Percentiles rank a stretch among this genome's conserved stretches.
Conservation (phyloP, 768 basidiomycete genomes). For the Neoboletus subvelutipes region DNA sequence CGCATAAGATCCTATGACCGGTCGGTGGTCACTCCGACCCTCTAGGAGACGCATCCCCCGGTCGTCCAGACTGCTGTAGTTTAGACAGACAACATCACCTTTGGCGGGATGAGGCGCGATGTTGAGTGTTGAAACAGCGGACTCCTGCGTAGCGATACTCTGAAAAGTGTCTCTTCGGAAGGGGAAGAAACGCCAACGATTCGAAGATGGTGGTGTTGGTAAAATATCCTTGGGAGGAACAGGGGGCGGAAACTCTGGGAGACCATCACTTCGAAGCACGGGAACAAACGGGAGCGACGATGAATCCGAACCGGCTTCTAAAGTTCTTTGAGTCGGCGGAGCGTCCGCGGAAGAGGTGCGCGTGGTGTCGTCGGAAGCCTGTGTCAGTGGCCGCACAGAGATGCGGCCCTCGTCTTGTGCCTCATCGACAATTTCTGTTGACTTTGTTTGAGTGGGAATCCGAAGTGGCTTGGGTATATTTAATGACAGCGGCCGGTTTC, state of each 20-base stretch:
- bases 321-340: constrained; percentile 4
- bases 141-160: constrained; percentile 27
- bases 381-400: constrained; percentile 12
- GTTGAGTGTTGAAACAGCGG: constrained; percentile 18
- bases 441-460: constrained; percentile 20
- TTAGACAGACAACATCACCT: constrained; percentile 73
- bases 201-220: constrained; percentile 26
- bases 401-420: background rate
- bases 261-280: constrained; percentile 11
- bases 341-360: constrained; percentile 16
- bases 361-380: constrained; percentile 13
- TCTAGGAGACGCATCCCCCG: constrained; percentile 70
- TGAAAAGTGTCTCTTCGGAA: constrained; percentile 42
- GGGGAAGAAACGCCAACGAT: constrained; percentile 53
- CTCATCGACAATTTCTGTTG: constrained; percentile 29
- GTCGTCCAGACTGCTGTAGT: constrained; percentile 75
- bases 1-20: constrained; percentile 78
- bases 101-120: constrained; percentile 38
- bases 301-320: constrained; percentile 10
- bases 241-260: constrained; percentile 28
- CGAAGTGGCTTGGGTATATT: constrained; percentile 22
- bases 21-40: constrained; percentile 81
- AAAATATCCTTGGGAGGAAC: constrained; percentile 29
- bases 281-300: constrained; percentile 14
- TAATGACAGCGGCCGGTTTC: constrained; percentile 21